Conservation (phyloP, 768 basidiomycete genomes). For the Megacollybia marginata region DNA sequence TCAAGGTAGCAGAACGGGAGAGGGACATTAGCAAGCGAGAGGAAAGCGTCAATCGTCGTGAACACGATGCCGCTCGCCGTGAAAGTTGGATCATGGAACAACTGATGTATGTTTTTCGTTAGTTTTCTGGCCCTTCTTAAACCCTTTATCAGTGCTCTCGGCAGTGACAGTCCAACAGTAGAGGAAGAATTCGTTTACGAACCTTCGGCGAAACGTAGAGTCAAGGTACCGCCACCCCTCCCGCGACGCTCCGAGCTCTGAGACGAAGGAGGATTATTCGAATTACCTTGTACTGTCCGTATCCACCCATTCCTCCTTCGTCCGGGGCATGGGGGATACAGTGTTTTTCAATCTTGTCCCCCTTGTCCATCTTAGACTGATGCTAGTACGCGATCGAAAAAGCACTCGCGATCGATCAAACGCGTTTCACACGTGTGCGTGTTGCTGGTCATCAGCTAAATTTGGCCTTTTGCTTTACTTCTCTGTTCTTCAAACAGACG, state of each 20-base stretch:
- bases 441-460: constrained; percentile 10
- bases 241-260: constrained; percentile 88
- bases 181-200: constrained; percentile 83
- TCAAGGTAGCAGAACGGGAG: constrained; percentile 79
- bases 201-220: constrained; percentile 61
- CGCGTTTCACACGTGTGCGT: constrained; percentile 20
- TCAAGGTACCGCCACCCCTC: constrained; percentile 85
- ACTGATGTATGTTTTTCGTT: constrained; percentile 53
- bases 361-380: constrained; percentile 47
- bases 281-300: constrained; percentile 65
- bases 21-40: constrained; percentile 83
- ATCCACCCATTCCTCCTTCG: constrained; percentile 67
- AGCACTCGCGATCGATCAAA: constrained; percentile 32
- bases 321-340: constrained; percentile 83
- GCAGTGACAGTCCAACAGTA: constrained; percentile 59
- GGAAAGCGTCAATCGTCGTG: constrained; percentile 77
- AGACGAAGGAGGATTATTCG: constrained; percentile 78
- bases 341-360: constrained; percentile 63
- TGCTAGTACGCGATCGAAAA: neutral
- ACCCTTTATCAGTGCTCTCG: constrained; percentile 44
- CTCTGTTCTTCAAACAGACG: constrained; percentile 13
- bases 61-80: constrained; percentile 81
- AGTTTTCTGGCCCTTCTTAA: constrained; percentile 4
- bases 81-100: constrained; percentile 93
- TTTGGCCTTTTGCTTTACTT: constrained; percentile 8